These are phyloP conservation scores for Kokia cookei DNA, from an alignment of 441 rosid genomes.

Conservation along the genomic window DNA sequence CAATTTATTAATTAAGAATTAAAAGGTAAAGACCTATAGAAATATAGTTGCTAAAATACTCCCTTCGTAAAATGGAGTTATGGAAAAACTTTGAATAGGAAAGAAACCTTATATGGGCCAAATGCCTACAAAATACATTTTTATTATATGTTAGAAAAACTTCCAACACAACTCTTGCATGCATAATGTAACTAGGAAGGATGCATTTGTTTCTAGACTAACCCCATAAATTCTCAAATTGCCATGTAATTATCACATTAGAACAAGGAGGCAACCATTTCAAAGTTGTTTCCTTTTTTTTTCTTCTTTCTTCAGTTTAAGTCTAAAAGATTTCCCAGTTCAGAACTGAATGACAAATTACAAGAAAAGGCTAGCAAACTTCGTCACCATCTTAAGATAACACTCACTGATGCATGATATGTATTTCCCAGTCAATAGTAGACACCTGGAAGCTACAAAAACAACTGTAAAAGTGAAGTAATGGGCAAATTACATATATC, in stretches of 20 bases:
- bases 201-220: not conserved
- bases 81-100: not conserved
- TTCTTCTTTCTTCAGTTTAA: not conserved
- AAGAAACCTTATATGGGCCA: not conserved
- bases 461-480: not conserved
- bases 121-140: not conserved
- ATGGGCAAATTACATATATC: not conserved
- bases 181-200: not conserved
- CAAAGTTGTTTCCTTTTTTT: not conserved
- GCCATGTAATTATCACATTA: not conserved
- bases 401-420: not conserved
- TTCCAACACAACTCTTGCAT: not conserved
- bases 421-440: not conserved
- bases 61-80: not conserved
- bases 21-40: not conserved
- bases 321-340: not conserved
- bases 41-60: not conserved
- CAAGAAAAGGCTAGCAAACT: not conserved
- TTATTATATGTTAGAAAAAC: not conserved
- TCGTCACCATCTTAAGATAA: not conserved
- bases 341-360: not conserved
- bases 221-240: not conserved
- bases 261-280: slow-evolving; percentile 2
- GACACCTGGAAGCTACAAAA: not conserved
- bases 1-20: not conserved